These are phyloP conservation scores for Rhexocercosporidium sp. DNA, from an alignment of 2,329 filamentous ascomycete species.

Conservation along the genomic window DNA sequence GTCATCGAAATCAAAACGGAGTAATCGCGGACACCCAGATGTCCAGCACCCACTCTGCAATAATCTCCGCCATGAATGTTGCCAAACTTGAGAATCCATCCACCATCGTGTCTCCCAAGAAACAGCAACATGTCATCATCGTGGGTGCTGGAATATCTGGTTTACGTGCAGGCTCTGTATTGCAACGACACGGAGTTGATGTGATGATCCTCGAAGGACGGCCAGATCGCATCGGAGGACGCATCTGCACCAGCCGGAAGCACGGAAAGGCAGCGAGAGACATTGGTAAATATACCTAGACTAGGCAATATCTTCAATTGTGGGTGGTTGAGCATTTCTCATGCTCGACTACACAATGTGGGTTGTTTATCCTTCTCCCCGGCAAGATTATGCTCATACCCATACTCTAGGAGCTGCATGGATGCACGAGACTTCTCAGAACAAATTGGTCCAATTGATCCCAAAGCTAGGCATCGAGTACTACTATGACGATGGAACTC, in stretches of 20 bases:
- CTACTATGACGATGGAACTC: slow-evolving; percentile 51
- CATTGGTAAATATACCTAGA: slow-evolving; percentile 47
- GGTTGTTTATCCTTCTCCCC: slow-evolving; percentile 39
- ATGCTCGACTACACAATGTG: slow-evolving; percentile 40
- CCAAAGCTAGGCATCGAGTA: slow-evolving; percentile 48
- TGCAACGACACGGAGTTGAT: slow-evolving; percentile 56
- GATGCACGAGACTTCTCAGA: slow-evolving; percentile 53
- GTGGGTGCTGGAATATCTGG: slow-evolving; percentile 64
- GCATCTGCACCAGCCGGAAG: slow-evolving; percentile 47
- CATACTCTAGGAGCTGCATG: slow-evolving; percentile 47
- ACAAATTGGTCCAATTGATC: slow-evolving; percentile 50
- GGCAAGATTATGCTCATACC: slow-evolving; percentile 36
- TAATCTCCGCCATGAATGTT: slow-evolving; percentile 20
- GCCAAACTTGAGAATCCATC: slow-evolving; percentile 24
- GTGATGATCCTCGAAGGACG: slow-evolving; percentile 63
- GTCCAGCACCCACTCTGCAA: slow-evolving; percentile 17
- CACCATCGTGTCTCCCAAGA: slow-evolving; percentile 24
- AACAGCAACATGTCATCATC: slow-evolving; percentile 52
- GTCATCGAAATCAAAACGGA: slow-evolving; percentile 30
- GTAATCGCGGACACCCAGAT: slow-evolving; percentile 27
- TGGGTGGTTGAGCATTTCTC: slow-evolving; percentile 35
- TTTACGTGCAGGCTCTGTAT: slow-evolving; percentile 58
- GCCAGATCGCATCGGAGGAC: slow-evolving; percentile 56
- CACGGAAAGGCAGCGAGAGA: slow-evolving; percentile 44
- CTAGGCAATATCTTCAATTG: slow-evolving; percentile 41